Percentiles rank a stretch among this genome's conserved stretches.
These are phyloP conservation scores for Aegilops umbellulata DNA, from an alignment of 176 grass and related monocot genomes.

Conservation along the genomic window DNA sequence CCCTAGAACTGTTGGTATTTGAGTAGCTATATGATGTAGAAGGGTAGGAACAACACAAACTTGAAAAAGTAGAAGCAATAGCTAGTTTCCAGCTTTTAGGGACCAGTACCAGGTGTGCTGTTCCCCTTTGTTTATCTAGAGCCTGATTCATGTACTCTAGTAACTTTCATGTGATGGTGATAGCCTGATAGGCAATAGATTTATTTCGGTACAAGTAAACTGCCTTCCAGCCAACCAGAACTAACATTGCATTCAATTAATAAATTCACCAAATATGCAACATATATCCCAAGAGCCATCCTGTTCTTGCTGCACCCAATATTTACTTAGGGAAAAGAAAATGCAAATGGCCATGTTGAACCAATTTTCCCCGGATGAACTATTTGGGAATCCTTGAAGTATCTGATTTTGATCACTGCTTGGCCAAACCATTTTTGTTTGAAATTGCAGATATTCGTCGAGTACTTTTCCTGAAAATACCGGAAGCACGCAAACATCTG, in stretches of 20 bases:
- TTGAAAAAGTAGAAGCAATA: neutral
- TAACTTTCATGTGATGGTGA: neutral
- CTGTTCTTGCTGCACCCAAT: neutral
- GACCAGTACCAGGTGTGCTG: neutral
- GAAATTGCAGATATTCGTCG: slow-evolving; percentile 76
- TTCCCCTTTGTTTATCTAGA: neutral
- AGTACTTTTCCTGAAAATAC: slow-evolving; percentile 88
- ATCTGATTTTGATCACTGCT: slow-evolving; percentile 7
- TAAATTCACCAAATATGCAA: neutral
- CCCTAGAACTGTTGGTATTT: slow-evolving; percentile 1
- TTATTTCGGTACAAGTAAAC: neutral
- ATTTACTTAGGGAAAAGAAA: neutral
- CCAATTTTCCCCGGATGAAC: neutral
- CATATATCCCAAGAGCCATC: neutral
- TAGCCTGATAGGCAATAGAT: neutral
- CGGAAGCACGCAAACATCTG: slow-evolving; percentile 78
- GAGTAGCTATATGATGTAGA: neutral
- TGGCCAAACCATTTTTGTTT: slow-evolving; percentile 10
- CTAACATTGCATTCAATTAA: neutral
- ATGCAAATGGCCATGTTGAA: neutral
- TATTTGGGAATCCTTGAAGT: slow-evolving; percentile 5
- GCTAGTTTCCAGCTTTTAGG: neutral
- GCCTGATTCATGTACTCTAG: neutral
- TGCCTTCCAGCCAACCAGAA: neutral
- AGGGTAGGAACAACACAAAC: neutral